Percentiles rank a stretch among this genome's conserved stretches.
Conservation (phyloP, 225 moss, liverwort and hornwort genomes). For the Polytrichum commune region DNA sequence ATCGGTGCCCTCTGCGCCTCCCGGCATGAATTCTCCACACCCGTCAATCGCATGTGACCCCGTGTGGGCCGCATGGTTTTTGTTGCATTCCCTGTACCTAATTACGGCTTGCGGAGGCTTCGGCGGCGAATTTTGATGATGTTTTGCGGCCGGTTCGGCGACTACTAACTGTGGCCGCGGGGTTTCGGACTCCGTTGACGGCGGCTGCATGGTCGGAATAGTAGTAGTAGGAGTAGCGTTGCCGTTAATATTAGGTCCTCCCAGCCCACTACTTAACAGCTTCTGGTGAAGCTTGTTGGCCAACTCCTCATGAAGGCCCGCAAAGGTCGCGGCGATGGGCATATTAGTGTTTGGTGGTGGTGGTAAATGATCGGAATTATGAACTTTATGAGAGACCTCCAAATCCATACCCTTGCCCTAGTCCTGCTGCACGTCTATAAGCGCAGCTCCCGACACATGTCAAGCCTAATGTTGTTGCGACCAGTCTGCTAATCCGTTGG, state of each 20-base stretch:
- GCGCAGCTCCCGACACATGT: too few relatives aligned
- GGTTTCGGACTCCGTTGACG: constrained; percentile 43
- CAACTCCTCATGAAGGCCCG: constrained; percentile 90
- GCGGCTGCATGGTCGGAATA: too few relatives aligned
- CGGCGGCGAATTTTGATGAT: too few relatives aligned
- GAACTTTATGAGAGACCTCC: constrained; percentile 80
- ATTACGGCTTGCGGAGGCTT: constrained; percentile 16
- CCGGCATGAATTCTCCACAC: constrained; percentile 98
- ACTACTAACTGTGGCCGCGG: constrained; percentile 64
- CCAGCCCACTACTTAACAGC: constrained; percentile 68
- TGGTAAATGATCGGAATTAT: constrained; percentile 32
- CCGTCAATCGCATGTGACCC: constrained; percentile 96
- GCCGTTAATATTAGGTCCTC: constrained; percentile 29
- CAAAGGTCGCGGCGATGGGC: constrained; percentile 93
- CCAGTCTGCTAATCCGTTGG: too few relatives aligned
- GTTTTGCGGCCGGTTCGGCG: constrained; percentile 42
- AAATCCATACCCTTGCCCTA: constrained; percentile 62
- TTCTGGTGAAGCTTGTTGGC: constrained; percentile 66
- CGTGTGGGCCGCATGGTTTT: constrained; percentile 90
- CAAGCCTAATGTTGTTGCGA: too few relatives aligned
- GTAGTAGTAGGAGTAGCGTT: too few relatives aligned
- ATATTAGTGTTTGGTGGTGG: constrained; percentile 44
- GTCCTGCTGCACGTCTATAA: too few relatives aligned
- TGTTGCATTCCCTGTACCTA: constrained; percentile 92
- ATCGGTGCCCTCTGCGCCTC: constrained; percentile 82